Base-by-base conservation (phyloP, 2,329 filamentous ascomycete genomes). In the Aureobasidium sp. region DNA sequence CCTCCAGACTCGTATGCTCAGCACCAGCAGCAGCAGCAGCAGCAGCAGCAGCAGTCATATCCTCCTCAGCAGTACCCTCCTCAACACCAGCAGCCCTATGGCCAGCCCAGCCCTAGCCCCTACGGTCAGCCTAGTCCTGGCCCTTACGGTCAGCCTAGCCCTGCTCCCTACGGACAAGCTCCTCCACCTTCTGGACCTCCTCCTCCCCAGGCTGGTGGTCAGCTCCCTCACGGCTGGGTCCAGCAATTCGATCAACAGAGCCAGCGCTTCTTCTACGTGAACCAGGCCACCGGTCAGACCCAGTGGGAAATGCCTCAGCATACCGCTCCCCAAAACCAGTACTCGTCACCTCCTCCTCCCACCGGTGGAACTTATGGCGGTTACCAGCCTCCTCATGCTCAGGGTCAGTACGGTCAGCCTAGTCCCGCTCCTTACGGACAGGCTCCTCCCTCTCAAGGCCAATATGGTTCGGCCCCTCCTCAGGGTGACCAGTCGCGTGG, bases 261-360 rank as follows among this genome's bases (percentile, higher is more conserved):
- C 62, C 81, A 85, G 68, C 81, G 82, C 60, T 87, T 82, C 75
- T 88, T 82, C 74, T 89, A 85, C 67, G 77, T 84, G 60, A 84
- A 88, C 70, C 74, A 82, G 60, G 76, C 80, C 49, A 82, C 82
- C 13, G 83, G 84, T 21, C 79, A 78, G 61, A 80, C 82, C 0
- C 84, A 87, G 70, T 88, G 85, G 85, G 83, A 86, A 63, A 76
- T 78, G 17, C 84, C 85, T 2, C 72, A 73, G 13, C 60, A 63
- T 29, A 69, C 19, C 49, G 57, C 59, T 57, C 69, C 68, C 49
- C 62, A 62, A 37, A 51, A 38, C 21, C 57, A 60, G 37, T 60
- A 60, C 23, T 33, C 37, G 0, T 42, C 58, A 10, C 49, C 47
- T 25, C 58, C 58, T 13, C 49, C 58, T 38, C 58, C 57, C 40